A percentile compares a stretch with the other conserved stretches of the same genome.
Conservation (phyloP, 2,329 filamentous ascomycete genomes). For the Xylariaceae sp. region DNA sequence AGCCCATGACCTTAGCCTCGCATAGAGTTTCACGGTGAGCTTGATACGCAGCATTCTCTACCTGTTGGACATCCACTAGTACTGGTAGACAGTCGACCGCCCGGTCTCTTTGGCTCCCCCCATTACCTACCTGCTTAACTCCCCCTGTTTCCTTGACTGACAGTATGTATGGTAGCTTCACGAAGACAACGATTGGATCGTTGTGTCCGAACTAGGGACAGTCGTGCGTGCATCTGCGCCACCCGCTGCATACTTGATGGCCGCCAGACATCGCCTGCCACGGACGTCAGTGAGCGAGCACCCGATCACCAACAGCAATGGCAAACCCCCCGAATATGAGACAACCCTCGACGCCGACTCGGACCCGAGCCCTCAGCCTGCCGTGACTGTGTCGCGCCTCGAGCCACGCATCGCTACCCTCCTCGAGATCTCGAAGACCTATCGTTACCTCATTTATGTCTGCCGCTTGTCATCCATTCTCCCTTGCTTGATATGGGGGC, state of each 20-base stretch:
- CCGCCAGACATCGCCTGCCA: background rate
- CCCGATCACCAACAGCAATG: background rate
- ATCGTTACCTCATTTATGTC: constrained; percentile 71
- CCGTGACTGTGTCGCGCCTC: constrained; percentile 46
- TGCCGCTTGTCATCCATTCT: constrained; percentile 70
- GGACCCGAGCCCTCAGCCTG: constrained; percentile 1
- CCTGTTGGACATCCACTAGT: too few relatives aligned
- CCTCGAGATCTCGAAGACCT: constrained; percentile 68
- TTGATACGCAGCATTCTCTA: too few relatives aligned
- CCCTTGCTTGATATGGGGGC: constrained; percentile 69
- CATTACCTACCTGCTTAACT: too few relatives aligned
- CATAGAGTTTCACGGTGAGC: too few relatives aligned
- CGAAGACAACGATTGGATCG: too few relatives aligned
- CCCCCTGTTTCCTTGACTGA: too few relatives aligned
- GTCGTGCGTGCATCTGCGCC: background rate
- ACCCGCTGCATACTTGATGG: background rate
- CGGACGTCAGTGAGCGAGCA: background rate
- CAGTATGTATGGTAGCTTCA: too few relatives aligned
- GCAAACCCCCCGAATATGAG: background rate
- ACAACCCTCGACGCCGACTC: background rate
- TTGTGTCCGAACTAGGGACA: background rate
- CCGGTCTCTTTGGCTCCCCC: too few relatives aligned
- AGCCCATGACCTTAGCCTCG: too few relatives aligned
- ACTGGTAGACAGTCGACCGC: too few relatives aligned
- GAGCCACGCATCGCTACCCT: constrained; percentile 78